Evolutionary conservation across 2,329 filamentous ascomycete species (phyloP).

Genomic region (Trichoderma breve): DNA sequence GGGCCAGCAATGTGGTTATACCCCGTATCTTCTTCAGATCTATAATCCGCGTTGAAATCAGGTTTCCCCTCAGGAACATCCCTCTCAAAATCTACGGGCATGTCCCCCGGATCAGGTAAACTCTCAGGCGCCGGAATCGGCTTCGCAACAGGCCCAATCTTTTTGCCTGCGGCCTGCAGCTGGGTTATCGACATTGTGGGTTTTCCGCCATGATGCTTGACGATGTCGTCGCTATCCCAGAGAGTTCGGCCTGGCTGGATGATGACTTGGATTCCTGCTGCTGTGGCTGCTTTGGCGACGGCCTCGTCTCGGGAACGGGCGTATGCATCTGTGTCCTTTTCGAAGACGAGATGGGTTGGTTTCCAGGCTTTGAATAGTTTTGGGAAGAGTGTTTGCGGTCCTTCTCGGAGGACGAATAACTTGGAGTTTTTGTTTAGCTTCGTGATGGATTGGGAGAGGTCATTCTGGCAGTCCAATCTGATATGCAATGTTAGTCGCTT

Average conservation of each 20-base stretch:
- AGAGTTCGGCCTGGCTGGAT: constrained; percentile 63
- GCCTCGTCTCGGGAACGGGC: constrained; percentile 60
- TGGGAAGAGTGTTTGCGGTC: constrained; percentile 66
- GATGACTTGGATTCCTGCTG: constrained; percentile 68
- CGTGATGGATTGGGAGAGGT: constrained; percentile 65
- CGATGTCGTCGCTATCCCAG: constrained; percentile 70
- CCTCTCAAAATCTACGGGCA: constrained; percentile 58
- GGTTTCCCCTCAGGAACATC: constrained; percentile 48
- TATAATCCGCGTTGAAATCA: constrained; percentile 60
- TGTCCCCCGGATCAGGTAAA: constrained; percentile 65
- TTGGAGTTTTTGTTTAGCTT: constrained; percentile 69
- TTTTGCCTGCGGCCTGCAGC: constrained; percentile 60
- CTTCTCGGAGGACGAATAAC: constrained; percentile 70
- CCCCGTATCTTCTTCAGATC: constrained; percentile 53
- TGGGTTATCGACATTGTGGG: constrained; percentile 74
- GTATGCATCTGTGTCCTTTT: constrained; percentile 76
- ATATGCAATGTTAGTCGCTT: background rate
- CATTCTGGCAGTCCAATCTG: constrained; percentile 69
- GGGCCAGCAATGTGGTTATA: constrained; percentile 65
- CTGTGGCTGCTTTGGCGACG: constrained; percentile 57
- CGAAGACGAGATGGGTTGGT: constrained; percentile 74
- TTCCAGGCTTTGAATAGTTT: constrained; percentile 73
- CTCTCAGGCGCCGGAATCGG: constrained; percentile 59
- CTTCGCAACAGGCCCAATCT: constrained; percentile 59
- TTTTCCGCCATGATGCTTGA: constrained; percentile 62